phyloP scores from a whole-genome alignment of 1,284 basidiomycete species.

The Leccinum pachyderme region DNA sequence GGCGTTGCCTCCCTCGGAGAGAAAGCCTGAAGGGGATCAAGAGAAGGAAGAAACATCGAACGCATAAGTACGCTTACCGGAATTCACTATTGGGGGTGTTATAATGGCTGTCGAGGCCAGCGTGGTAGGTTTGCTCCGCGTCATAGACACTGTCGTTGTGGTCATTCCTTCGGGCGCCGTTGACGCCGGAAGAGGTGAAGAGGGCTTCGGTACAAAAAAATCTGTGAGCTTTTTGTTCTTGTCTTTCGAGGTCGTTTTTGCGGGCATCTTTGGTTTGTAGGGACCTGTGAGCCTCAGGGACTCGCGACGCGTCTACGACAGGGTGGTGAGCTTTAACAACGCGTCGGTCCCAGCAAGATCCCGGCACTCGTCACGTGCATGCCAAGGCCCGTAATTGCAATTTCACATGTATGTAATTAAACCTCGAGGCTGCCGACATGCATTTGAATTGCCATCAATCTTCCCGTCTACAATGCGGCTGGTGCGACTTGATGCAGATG shows the following conservation, averaged over 20 bases:
- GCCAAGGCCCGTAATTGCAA: neutral
- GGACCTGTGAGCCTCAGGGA: conserved; percentile 1
- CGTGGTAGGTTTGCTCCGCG: conserved; percentile 14
- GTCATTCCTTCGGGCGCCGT: conserved; percentile 1
- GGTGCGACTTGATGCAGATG: conserved; percentile 1
- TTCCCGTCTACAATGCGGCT: neutral
- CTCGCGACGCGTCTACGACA: conserved; percentile 7
- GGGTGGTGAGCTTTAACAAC: neutral
- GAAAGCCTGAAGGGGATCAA: conserved; percentile 16
- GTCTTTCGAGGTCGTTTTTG: conserved; percentile 10
- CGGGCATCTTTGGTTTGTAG: conserved; percentile 17
- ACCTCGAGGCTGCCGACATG: neutral
- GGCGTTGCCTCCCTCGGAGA: conserved; percentile 7
- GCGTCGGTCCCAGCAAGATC: neutral
- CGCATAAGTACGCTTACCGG: conserved; percentile 10
- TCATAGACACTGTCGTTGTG: neutral
- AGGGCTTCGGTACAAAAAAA: conserved; percentile 23
- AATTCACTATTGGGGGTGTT: neutral
- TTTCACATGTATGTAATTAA: neutral
- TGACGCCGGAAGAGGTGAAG: conserved; percentile 1
- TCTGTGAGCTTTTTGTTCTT: conserved; percentile 29
- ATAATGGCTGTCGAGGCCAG: conserved; percentile 8
- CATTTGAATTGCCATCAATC: neutral
- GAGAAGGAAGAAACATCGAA: neutral
- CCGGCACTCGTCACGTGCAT: conserved; percentile 12